A percentile compares a stretch with the other conserved stretches of the same genome.
Evolutionary conservation across 352 stramenopile genomes (phyloP).

Genomic region (Phytophthora meadii): DNA sequence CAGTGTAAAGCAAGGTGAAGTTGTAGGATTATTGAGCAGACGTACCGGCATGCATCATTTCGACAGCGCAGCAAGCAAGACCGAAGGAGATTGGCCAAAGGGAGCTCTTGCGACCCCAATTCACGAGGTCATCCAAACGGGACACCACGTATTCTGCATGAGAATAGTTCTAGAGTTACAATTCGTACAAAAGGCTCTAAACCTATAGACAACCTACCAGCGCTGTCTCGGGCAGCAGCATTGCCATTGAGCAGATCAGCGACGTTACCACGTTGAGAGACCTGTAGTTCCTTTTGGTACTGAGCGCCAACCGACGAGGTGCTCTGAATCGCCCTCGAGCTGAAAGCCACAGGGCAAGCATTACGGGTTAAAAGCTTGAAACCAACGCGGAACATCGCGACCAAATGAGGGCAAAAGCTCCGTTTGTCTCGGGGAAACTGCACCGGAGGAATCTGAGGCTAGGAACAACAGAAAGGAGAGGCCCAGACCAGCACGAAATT

Average conservation of each 20-base stretch:
- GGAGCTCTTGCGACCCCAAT: conserved; percentile 97
- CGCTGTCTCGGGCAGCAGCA: conserved; percentile 65
- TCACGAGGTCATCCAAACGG: conserved; percentile 98
- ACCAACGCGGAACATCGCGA: conserved; percentile 21
- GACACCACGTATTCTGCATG: conserved; percentile 96
- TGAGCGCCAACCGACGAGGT: conserved; percentile 14
- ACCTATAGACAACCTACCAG: conserved; percentile 45
- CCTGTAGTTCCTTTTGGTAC: conserved; percentile 16
- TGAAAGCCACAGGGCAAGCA: neutral
- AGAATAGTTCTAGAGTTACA: neutral
- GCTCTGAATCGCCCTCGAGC: conserved; percentile 18
- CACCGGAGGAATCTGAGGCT: conserved; percentile 29
- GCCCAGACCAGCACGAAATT: neutral
- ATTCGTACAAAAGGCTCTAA: neutral
- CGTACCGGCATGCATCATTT: conserved; percentile 98
- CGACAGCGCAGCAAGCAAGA: conserved; percentile 98
- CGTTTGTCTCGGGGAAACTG: conserved; percentile 3
- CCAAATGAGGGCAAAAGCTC: conserved; percentile 7
- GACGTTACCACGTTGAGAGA: conserved; percentile 60
- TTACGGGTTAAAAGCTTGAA: conserved; percentile 16
- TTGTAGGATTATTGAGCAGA: conserved; percentile 15
- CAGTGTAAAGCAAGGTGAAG: neutral
- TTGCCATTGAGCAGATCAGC: conserved; percentile 67
- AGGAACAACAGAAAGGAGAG: conserved; percentile 8
- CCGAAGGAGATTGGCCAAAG: conserved; percentile 99